phyloP scores from a whole-genome alignment of 1,139 yeast genomes.

The Candida mesenterica region DNA sequence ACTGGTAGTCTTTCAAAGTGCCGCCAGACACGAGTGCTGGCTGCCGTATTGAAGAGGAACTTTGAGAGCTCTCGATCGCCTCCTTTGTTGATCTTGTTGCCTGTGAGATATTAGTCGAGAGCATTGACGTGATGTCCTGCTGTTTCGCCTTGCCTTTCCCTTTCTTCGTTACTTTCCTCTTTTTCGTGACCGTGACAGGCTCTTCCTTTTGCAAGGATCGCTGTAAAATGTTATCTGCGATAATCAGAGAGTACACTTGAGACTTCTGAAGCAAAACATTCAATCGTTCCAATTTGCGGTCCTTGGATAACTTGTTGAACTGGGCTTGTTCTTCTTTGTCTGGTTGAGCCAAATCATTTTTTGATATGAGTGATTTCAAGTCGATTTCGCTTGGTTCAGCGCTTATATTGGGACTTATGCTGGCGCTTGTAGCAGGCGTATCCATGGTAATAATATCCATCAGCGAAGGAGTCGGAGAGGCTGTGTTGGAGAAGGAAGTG shows the following conservation, averaged over 20 bases:
- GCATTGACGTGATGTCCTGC: conserved; percentile 26
- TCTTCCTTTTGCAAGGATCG: conserved; percentile 27
- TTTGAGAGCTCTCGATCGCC: conserved; percentile 25
- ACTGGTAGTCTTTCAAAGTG: conserved; percentile 73
- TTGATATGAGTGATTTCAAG: conserved; percentile 1
- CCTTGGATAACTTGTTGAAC: conserved; percentile 40
- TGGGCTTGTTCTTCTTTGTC: conserved; percentile 31
- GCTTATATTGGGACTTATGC: not conserved
- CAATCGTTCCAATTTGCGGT: conserved; percentile 56
- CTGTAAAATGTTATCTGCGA: conserved; percentile 70
- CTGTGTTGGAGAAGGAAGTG: not conserved
- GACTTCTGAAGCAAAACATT: conserved; percentile 77
- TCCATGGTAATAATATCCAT: no score
- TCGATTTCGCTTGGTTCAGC: conserved; percentile 1
- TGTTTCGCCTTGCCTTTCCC: conserved; percentile 9
- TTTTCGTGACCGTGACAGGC: conserved; percentile 18
- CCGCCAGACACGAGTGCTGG: conserved; percentile 71
- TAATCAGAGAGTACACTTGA: conserved; percentile 77
- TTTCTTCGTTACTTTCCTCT: conserved; percentile 10
- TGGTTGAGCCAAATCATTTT: conserved; percentile 1
- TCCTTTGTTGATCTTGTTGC: conserved; percentile 22
- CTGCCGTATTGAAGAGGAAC: conserved; percentile 35
- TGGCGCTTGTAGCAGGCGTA: not conserved
- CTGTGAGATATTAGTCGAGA: conserved; percentile 19
- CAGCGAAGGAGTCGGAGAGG: no score